Base-by-base conservation (phyloP, 345 rosid genomes). In the Hibiscus tridactylites region DNA sequence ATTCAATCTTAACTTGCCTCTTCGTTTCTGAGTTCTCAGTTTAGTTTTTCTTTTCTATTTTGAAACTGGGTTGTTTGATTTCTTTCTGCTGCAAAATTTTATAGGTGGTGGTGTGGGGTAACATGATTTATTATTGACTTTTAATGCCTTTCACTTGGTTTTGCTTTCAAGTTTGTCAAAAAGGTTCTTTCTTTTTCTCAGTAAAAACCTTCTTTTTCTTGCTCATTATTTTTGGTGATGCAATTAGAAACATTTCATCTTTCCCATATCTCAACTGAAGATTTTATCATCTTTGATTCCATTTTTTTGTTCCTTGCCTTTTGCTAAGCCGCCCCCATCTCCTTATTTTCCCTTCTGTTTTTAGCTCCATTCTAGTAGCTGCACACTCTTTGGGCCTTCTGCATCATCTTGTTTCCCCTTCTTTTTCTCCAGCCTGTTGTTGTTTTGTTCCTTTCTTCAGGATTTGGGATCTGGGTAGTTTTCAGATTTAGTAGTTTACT, bases 401-500 rank as follows among this genome's bases (percentile, higher is more conserved):
- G 47, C 61, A 73, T 46, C 50, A 26, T 59, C 72, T 24, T 54
- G 47, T 64, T 63, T 69, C 61, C 10, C 26, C 15, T 37, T 35
- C 1, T 73, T 71, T 56, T 56, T 59, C 65, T 71, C 68, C 19
- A 37, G 44, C 12, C 57, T 59, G 13, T 59, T 59, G 37, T 46
- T 63, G 62, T 71, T 76, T 17, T 9, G 63, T 31, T 44, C 24
- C 28, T 60, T 67, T 73, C 57, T 74, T 69, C 67, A 9, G 54
- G 61, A 19, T 76, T 66, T 72, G 67, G 76, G 83, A 79, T 74
- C 82, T 83, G 82, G 73, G 80, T 74, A 66, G 61, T 68, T 59
- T 78, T 75, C 66, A 17, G 79, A 79, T 74, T 75, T 60, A 70
- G 70, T 13, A 59, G 53, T 61, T 79, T 65, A 49, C 59, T 42